Evolutionary conservation across 305 asterid species (phyloP).

Genomic region (Plantago lanceolata): DNA sequence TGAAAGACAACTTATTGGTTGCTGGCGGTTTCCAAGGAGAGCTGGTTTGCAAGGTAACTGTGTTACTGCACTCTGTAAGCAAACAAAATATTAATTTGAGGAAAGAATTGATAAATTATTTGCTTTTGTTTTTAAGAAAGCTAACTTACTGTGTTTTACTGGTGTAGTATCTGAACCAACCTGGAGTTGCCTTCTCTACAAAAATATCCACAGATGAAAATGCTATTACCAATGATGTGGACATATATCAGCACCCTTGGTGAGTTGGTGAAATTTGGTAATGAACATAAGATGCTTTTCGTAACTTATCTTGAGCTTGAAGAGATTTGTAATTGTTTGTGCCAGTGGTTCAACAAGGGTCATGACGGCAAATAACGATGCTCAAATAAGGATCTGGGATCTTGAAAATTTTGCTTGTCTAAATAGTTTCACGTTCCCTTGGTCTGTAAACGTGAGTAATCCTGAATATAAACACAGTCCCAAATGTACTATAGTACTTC

Average conservation of each 20-base stretch:
- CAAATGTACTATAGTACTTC: neutral
- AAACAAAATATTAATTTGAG: too few relatives aligned
- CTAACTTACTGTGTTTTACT: neutral
- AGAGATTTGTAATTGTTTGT: neutral
- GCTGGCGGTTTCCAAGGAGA: constrained; percentile 91
- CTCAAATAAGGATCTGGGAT: constrained; percentile 61
- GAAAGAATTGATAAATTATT: too few relatives aligned
- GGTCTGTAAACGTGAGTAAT: constrained; percentile 82
- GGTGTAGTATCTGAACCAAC: constrained; percentile 55
- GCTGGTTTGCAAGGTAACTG: constrained; percentile 72
- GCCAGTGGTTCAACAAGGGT: constrained; percentile 60
- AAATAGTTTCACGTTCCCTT: constrained; percentile 55
- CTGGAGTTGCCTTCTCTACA: constrained; percentile 63
- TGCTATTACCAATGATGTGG: constrained; percentile 77
- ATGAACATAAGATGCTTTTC: neutral
- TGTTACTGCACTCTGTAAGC: neutral
- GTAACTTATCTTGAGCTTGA: neutral
- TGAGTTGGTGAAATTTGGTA: constrained; percentile 20
- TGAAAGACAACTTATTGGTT: constrained; percentile 63
- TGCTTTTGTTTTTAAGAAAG: too few relatives aligned
- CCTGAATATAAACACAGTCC: neutral
- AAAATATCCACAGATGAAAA: constrained; percentile 59
- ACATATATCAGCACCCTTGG: constrained; percentile 41
- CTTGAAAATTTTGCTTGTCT: constrained; percentile 43
- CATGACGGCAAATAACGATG: constrained; percentile 69